Percentiles rank a stretch among this genome's conserved stretches.
Conservation (phyloP, 805 yeast genomes). For the Schizosaccharomyces octosporus region DNA sequence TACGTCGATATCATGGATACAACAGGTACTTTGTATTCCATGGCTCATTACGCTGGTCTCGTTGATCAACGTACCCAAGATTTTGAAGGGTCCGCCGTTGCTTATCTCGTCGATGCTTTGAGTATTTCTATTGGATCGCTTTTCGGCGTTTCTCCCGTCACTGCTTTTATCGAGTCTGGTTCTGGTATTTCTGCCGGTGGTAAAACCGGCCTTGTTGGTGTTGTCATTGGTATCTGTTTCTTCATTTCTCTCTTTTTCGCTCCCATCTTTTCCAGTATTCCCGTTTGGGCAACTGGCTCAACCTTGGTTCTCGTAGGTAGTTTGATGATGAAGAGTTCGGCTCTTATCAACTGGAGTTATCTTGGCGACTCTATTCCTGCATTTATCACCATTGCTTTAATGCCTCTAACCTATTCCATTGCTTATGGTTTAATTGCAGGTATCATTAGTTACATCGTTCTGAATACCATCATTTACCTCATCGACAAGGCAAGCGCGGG, state of each 20-base stretch:
- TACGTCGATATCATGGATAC: conserved; percentile 9
- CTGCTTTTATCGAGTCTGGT: conserved; percentile 9
- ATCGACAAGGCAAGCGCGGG: conserved; percentile 6
- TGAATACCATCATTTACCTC: conserved; percentile 5
- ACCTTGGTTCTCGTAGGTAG: conserved; percentile 8
- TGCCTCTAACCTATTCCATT: conserved; percentile 10
- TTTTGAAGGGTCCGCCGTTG: conserved; percentile 9
- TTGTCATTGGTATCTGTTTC: conserved; percentile 8
- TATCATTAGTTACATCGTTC: conserved; percentile 7
- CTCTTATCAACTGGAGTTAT: conserved; percentile 8
- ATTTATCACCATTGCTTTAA: conserved; percentile 9
- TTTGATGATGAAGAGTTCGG: conserved; percentile 8
- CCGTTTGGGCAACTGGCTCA: conserved; percentile 10
- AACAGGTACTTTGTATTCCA: conserved; percentile 9
- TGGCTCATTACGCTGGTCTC: conserved; percentile 9
- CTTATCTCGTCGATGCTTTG: conserved; percentile 8
- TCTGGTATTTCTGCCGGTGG: conserved; percentile 10
- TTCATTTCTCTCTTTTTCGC: conserved; percentile 9
- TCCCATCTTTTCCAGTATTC: conserved; percentile 9
- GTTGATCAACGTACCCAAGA: conserved; percentile 8
- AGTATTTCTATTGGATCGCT: conserved; percentile 8
- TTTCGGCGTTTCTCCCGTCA: conserved; percentile 9
- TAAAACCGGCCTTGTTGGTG: conserved; percentile 8
- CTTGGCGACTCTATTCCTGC: conserved; percentile 9
- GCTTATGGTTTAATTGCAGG: conserved; percentile 10